Evolutionary conservation across 2,329 filamentous ascomycete species (phyloP).

Genomic region (Aspergillus niger): DNA sequence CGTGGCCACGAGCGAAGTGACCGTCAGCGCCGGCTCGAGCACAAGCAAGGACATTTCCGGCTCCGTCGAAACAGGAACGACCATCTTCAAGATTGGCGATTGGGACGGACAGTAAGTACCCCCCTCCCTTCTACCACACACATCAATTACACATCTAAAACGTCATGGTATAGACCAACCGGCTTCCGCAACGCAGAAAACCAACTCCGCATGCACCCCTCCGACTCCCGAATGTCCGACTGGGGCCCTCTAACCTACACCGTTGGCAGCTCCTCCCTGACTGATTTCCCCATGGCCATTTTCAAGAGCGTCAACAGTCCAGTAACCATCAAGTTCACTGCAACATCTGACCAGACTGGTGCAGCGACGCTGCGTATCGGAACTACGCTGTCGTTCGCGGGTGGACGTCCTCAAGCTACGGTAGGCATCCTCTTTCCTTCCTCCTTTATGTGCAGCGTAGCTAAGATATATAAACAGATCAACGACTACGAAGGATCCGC

Average conservation of each 20-base stretch:
- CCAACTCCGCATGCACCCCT: slow-evolving; percentile 68
- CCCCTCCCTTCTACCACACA: neutral
- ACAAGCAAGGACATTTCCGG: slow-evolving; percentile 56
- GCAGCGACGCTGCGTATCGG: slow-evolving; percentile 64
- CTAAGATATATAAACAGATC: slow-evolving; percentile 35
- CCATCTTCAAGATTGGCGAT: slow-evolving; percentile 65
- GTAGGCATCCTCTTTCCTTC: slow-evolving; percentile 7
- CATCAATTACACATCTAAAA: neutral
- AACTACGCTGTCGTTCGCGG: slow-evolving; percentile 64
- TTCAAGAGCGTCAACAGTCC: slow-evolving; percentile 63
- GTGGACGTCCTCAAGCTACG: slow-evolving; percentile 58
- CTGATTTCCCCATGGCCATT: slow-evolving; percentile 66
- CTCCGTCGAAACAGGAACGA: slow-evolving; percentile 50
- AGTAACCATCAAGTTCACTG: slow-evolving; percentile 62
- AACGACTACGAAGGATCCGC: slow-evolving; percentile 56
- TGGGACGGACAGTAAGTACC: slow-evolving; percentile 62
- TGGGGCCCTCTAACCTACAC: slow-evolving; percentile 65
- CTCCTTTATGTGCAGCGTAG: neutral
- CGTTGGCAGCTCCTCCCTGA: slow-evolving; percentile 56
- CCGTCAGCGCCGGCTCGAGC: slow-evolving; percentile 53
- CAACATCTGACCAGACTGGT: slow-evolving; percentile 52
- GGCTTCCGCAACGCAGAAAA: slow-evolving; percentile 69
- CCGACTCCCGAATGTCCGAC: slow-evolving; percentile 62
- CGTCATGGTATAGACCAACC: slow-evolving; percentile 43
- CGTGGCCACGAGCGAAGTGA: slow-evolving; percentile 54